phyloP scores from a whole-genome alignment of 2,329 filamentous ascomycete genomes.

The Claviceps fusiformis region DNA sequence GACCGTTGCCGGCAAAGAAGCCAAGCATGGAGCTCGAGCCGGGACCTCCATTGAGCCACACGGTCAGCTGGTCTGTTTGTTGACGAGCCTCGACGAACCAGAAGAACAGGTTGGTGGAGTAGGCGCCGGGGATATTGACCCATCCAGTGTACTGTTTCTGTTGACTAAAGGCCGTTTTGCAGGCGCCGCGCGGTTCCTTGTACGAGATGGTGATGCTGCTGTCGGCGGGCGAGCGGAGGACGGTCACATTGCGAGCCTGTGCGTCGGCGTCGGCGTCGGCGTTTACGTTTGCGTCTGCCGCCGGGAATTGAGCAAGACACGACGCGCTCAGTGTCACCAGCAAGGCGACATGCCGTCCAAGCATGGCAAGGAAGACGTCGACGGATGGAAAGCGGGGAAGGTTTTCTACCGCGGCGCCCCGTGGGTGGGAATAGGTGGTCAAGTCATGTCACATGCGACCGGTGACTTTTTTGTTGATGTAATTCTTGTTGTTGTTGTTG shows the following conservation, averaged over 20 bases:
- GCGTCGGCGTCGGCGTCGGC: constrained; percentile 18
- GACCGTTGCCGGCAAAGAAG: constrained; percentile 47
- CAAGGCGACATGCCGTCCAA: constrained; percentile 8
- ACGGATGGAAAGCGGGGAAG: neutral
- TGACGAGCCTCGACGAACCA: constrained; percentile 35
- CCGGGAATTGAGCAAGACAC: constrained; percentile 20
- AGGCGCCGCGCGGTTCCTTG: constrained; percentile 47
- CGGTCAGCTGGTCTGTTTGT: constrained; percentile 30
- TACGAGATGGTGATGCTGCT: constrained; percentile 53
- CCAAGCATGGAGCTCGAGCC: constrained; percentile 52
- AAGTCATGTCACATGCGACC: constrained; percentile 2
- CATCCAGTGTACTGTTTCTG: constrained; percentile 62
- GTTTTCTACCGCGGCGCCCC: neutral
- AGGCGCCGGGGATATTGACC: constrained; percentile 45
- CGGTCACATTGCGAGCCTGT: constrained; percentile 31
- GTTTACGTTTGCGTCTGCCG: too few species aligned
- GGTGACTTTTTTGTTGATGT: neutral
- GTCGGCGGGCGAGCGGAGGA: constrained; percentile 48
- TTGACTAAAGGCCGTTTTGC: constrained; percentile 47
- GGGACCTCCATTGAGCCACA: constrained; percentile 57
- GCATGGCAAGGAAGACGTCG: constrained; percentile 4
- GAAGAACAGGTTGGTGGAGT: constrained; percentile 37
- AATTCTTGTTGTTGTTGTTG: too few species aligned
- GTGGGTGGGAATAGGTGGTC: neutral
- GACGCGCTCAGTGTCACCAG: constrained; percentile 7